These are phyloP conservation scores for Globisporangium spinosum DNA, from an alignment of 352 stramenopile genomes.

Conservation along the genomic window DNA sequence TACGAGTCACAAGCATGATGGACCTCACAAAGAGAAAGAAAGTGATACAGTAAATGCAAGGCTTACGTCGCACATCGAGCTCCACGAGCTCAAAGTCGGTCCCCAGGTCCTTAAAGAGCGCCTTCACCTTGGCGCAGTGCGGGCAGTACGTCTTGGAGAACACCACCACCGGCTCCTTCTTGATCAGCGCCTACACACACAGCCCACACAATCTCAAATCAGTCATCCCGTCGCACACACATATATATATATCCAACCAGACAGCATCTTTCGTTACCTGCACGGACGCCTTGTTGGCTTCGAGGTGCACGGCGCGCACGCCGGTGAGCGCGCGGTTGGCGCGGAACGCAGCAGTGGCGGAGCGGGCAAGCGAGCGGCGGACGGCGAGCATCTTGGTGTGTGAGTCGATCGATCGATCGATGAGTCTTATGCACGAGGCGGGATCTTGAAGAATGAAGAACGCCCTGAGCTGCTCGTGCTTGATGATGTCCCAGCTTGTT, in stretches of 20 bases:
- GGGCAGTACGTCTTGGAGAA: conserved; percentile 97
- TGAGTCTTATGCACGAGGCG: not conserved
- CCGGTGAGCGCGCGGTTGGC: conserved; percentile 15
- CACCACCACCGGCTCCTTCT: conserved; percentile 77
- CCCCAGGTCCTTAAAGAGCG: conserved; percentile 74
- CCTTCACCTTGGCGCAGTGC: conserved; percentile 91
- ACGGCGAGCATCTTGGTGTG: conserved; percentile 10
- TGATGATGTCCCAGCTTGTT: not conserved
- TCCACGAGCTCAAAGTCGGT: conserved; percentile 63
- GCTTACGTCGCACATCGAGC: conserved; percentile 55
- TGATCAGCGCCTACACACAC: conserved; percentile 44
- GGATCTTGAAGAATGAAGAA: conserved; percentile 15
- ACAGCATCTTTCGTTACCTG: conserved; percentile 25
- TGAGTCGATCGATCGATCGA: not conserved
- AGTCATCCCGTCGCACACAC: not conserved
- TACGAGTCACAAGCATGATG: too few species aligned
- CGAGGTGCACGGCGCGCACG: conserved; percentile 49
- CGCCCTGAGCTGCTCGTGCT: not conserved
- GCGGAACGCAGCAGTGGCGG: conserved; percentile 10
- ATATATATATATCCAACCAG: not conserved
- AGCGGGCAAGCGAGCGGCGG: conserved; percentile 8
- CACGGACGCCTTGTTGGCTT: conserved; percentile 57
- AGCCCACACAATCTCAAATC: not conserved
- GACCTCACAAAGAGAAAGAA: too few species aligned
- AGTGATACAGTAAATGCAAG: too few species aligned